These are phyloP conservation scores for Schwanniomyces polymorphus DNA, from an alignment of 805 yeast species.

Conservation along the genomic window DNA sequence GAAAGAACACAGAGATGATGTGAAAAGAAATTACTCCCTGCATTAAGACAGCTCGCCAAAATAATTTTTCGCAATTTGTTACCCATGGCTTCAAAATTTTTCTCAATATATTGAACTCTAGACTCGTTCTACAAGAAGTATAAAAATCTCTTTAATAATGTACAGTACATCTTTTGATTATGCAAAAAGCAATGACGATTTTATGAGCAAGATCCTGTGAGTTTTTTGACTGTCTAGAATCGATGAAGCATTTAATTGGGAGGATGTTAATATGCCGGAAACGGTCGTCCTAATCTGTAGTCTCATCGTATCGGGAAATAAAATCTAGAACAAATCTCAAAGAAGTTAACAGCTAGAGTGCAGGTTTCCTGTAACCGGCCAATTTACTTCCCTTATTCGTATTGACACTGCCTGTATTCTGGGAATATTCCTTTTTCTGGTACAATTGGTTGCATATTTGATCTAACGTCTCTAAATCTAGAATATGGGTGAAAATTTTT, in stretches of 20 bases:
- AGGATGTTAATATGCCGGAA: neutral
- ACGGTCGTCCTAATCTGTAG: neutral
- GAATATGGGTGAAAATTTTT: neutral
- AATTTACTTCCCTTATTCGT: neutral
- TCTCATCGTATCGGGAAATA: neutral
- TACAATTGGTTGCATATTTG: neutral
- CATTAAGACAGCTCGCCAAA: neutral
- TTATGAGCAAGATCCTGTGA: neutral
- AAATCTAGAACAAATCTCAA: neutral
- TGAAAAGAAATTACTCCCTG: neutral
- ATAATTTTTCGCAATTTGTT: neutral
- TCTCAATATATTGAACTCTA: neutral
- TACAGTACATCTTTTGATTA: neutral
- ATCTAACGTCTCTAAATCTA: neutral
- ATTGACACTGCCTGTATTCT: neutral
- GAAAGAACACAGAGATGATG: neutral
- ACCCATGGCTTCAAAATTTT: neutral
- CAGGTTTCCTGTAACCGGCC: neutral
- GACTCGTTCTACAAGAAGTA: neutral
- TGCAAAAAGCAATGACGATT: neutral
- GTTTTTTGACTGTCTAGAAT: neutral
- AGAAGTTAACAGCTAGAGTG: neutral
- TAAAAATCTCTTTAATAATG: neutral
- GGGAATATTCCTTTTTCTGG: neutral
- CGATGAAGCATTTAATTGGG: neutral